Base-by-base conservation (phyloP, 371 early-diverging fungal genomes). In the Mucor circinelloides region DNA sequence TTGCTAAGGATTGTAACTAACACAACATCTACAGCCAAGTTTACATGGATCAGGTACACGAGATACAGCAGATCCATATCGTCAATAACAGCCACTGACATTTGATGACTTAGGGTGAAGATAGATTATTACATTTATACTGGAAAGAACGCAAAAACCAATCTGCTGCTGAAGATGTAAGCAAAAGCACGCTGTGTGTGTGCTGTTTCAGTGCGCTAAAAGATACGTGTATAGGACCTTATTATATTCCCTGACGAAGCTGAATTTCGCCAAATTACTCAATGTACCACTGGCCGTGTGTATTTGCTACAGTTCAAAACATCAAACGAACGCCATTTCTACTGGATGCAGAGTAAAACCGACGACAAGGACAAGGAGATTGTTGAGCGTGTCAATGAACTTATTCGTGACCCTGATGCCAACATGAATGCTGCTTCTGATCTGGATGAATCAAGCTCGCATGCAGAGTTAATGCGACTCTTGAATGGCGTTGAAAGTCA, bases 231-330 rank as follows among this genome's bases (percentile, higher is more conserved):
- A n/a, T n/a, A 84, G 83, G 88, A 90, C 71, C 70, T 92, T 34
- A 92, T 94, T 32, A 80, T 94, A 55, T 91, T 94, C 64, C 91
- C 91, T 19, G 92, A 87, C 19, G 94, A 94, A 63, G 92, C 92
- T 23, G 87, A 86, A 48, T 79, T 93, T 32, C 72, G 80, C 9
- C 76, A 74, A 34, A 91, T 94, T 5, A 60, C 71, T 42, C 83
- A 93, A 72, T 89, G 88, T 62, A 84, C 93, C 10, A 85, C 84
- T 28, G 94, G 88, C 12, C 91, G 94, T 57, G 93, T 93, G 0
- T 87, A 87, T 67, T 68, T 91, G 27, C 77, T 94, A 28, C 83
- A 85, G 68, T 94, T 91, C 79, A 87, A 87, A 74, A 87, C 91
- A 0, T 91, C 92, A 3, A 76, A 83, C 58, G 88, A 89, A 73